Conservation (phyloP, 371 early-diverging fungal genomes). For the Nematocida ironsii region DNA sequence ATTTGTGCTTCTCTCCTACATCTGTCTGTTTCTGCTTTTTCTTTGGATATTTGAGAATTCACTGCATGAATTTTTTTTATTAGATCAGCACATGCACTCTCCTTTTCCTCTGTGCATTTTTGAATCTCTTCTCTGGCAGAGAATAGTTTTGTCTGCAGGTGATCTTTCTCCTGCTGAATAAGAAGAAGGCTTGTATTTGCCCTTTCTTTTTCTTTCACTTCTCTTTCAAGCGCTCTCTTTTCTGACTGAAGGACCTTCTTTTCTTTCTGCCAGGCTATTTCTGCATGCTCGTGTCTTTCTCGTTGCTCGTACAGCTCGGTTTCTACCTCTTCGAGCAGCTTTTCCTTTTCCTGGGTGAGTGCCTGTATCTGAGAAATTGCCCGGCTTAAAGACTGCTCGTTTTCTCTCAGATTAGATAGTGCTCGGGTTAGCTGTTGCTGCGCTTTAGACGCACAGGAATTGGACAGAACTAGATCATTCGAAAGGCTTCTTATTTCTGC, state of each 20-base stretch:
- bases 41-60: background rate
- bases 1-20: background rate
- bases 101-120: conserved; percentile 3
- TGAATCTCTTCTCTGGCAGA: background rate
- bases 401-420: background rate
- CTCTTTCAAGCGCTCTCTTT: conserved; percentile 48
- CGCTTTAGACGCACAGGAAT: background rate
- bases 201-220: conserved; percentile 43
- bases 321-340: conserved; percentile 33
- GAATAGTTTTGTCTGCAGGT: conserved; percentile 8
- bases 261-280: conserved; percentile 15
- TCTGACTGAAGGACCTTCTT: conserved; percentile 14
- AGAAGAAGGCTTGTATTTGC: background rate
- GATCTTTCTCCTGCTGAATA: background rate
- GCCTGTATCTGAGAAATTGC: conserved; percentile 4
- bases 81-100: background rate
- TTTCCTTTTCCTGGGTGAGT: conserved; percentile 26
- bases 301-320: conserved; percentile 37
- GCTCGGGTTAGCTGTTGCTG: background rate
- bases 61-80: background rate
- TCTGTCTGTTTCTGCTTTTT: background rate
- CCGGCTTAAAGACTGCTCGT: conserved; percentile 1
- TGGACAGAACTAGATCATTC: background rate
- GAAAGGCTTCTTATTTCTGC: conserved; percentile 41
- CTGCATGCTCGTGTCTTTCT: conserved; percentile 39